phyloP scores from a whole-genome alignment of 208 protist genomes.

The Trypanosoma scelopori region DNA sequence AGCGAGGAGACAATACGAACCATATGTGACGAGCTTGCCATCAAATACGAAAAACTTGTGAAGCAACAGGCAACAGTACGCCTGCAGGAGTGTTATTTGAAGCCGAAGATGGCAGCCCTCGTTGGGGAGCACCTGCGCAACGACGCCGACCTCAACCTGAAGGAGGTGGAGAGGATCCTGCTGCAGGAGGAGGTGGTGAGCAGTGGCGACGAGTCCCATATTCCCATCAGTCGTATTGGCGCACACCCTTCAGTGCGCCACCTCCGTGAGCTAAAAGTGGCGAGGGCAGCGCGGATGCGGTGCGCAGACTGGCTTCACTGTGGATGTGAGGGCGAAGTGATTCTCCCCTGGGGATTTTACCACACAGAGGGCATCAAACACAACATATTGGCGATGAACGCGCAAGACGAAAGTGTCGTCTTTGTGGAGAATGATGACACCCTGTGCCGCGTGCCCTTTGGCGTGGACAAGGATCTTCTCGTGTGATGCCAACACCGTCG shows the following conservation, averaged over 20 bases:
- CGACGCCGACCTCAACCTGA: slow-evolving; percentile 81
- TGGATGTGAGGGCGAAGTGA: slow-evolving; percentile 78
- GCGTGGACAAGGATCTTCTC: slow-evolving; percentile 73
- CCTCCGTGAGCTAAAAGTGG: slow-evolving; percentile 77
- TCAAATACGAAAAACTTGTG: slow-evolving; percentile 60
- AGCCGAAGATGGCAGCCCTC: slow-evolving; percentile 85
- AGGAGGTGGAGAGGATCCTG: slow-evolving; percentile 73
- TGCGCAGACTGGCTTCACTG: slow-evolving; percentile 74
- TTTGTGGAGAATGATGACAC: slow-evolving; percentile 74
- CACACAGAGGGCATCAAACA: slow-evolving; percentile 80
- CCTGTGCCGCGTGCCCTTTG: slow-evolving; percentile 73
- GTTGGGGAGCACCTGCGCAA: slow-evolving; percentile 76
- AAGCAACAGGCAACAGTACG: slow-evolving; percentile 52
- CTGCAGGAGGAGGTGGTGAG: slow-evolving; percentile 55
- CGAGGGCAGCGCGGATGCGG: slow-evolving; percentile 49
- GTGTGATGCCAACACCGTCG: slow-evolving; percentile 5
- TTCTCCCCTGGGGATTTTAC: slow-evolving; percentile 89
- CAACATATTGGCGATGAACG: slow-evolving; percentile 70
- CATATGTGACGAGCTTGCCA: slow-evolving; percentile 80
- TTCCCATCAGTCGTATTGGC: slow-evolving; percentile 67
- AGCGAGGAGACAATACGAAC: slow-evolving; percentile 54
- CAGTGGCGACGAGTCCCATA: slow-evolving; percentile 22
- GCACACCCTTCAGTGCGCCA: slow-evolving; percentile 64
- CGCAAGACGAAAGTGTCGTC: slow-evolving; percentile 30
- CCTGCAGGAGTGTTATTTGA: slow-evolving; percentile 89